phyloP scores from a whole-genome alignment of 345 rosid species.

The Moricandia arvensis region DNA sequence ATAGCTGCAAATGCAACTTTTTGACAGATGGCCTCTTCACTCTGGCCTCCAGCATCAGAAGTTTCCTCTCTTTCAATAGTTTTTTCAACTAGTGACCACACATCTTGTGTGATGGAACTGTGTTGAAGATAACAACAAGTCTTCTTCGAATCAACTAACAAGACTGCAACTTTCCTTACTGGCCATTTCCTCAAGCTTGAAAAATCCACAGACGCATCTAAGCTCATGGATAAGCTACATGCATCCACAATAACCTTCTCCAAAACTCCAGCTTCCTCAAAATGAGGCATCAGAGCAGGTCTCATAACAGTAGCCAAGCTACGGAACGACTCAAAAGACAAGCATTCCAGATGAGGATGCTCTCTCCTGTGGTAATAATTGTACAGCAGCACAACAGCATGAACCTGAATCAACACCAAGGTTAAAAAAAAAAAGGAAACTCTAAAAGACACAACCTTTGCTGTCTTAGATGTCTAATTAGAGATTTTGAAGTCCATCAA shows the following conservation, averaged over 20 bases:
- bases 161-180: slow-evolving; percentile 52
- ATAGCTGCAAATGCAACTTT: slow-evolving; percentile 64
- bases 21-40: slow-evolving; percentile 43
- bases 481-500: neutral
- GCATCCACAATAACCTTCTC: slow-evolving; percentile 69
- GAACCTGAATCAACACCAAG: slow-evolving; percentile 48
- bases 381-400: slow-evolving; percentile 70
- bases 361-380: slow-evolving; percentile 69
- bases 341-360: slow-evolving; percentile 46
- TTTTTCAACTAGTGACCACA: slow-evolving; percentile 79
- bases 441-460: neutral
- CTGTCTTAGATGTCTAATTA: neutral
- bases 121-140: slow-evolving; percentile 52
- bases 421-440: neutral
- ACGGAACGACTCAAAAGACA: slow-evolving; percentile 61
- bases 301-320: slow-evolving; percentile 52
- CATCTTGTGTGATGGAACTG: slow-evolving; percentile 54
- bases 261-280: slow-evolving; percentile 32
- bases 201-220: slow-evolving; percentile 47
- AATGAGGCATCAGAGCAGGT: slow-evolving; percentile 52
- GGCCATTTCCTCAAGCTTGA: slow-evolving; percentile 55
- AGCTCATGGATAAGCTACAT: slow-evolving; percentile 53
- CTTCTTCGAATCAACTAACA: slow-evolving; percentile 58
- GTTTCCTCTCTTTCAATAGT: slow-evolving; percentile 30
- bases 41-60: neutral